Evolutionary conservation across 129 eudicot species (phyloP).

Genomic region (Helichrysum umbraculigerum): DNA sequence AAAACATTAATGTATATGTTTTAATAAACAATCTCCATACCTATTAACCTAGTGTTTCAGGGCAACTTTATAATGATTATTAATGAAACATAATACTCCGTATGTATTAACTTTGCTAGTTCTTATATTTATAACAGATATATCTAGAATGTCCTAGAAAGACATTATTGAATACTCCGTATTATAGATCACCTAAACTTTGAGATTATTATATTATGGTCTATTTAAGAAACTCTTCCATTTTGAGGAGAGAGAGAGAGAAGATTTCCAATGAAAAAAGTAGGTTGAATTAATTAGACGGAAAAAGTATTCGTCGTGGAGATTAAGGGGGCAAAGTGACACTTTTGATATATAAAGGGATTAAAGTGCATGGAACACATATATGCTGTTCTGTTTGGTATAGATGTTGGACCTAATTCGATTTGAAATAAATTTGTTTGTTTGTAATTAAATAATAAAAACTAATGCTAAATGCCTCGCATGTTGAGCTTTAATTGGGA

Average conservation of each 20-base stretch:
- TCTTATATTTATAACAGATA: not conserved
- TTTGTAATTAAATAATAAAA: too few relatives aligned
- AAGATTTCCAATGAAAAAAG: not conserved
- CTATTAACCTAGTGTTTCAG: too few relatives aligned
- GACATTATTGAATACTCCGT: not conserved
- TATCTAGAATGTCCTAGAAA: not conserved
- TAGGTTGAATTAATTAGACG: not conserved
- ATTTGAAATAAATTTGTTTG: too few relatives aligned
- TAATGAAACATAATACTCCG: too few relatives aligned
- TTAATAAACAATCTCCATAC: too few relatives aligned
- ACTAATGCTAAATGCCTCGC: too few relatives aligned
- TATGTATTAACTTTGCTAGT: too few relatives aligned
- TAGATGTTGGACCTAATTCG: not conserved
- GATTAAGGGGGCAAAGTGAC: not conserved
- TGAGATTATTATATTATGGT: not conserved
- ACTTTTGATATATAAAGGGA: not conserved
- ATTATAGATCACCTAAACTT: not conserved
- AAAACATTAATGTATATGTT: too few relatives aligned
- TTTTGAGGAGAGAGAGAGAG: not conserved
- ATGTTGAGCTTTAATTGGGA: too few relatives aligned
- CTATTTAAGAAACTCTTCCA: not conserved
- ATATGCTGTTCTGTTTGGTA: conserved; percentile 9
- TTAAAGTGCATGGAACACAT: not conserved
- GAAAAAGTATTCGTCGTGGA: not conserved
- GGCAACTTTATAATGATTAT: too few relatives aligned